Percentiles rank a stretch among this genome's conserved stretches.
Conservation (phyloP, 352 stramenopile genomes). For the Phytophthora kernoviae region DNA sequence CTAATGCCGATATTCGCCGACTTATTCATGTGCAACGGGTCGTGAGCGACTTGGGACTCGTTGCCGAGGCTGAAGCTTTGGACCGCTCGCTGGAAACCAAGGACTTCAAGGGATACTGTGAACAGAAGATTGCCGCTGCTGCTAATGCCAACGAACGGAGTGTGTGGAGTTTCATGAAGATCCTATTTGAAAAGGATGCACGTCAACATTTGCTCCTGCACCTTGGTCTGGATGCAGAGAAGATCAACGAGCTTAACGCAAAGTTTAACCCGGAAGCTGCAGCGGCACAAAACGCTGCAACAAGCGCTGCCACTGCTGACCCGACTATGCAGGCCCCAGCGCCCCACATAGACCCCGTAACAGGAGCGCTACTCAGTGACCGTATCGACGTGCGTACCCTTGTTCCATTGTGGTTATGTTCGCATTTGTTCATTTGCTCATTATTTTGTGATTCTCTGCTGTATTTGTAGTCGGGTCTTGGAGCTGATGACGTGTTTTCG, state of each 20-base stretch:
- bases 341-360: slow-evolving; percentile 48
- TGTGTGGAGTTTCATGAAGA: slow-evolving; percentile 93
- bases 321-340: slow-evolving; percentile 18
- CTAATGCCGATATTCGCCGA: slow-evolving; percentile 66
- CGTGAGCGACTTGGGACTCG: slow-evolving; percentile 80
- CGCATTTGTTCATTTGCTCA: neutral
- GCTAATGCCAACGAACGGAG: slow-evolving; percentile 69
- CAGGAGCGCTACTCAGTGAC: slow-evolving; percentile 57
- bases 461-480: slow-evolving; percentile 50
- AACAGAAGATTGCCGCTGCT: slow-evolving; percentile 82
- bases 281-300: slow-evolving; percentile 31
- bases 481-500: slow-evolving; percentile 80
- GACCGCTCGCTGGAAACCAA: slow-evolving; percentile 90
- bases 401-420: neutral
- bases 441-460: slow-evolving; percentile 10
- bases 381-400: slow-evolving; percentile 71
- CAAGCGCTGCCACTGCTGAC: slow-evolving; percentile 23
- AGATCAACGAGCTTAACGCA: slow-evolving; percentile 87
- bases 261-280: slow-evolving; percentile 73
- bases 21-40: slow-evolving; percentile 86
- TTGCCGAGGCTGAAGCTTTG: slow-evolving; percentile 88
- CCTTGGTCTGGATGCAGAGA: slow-evolving; percentile 93
- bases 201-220: slow-evolving; percentile 94
- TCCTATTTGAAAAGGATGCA: slow-evolving; percentile 95
- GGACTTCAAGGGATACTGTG: slow-evolving; percentile 94